These are phyloP conservation scores for Ophiostoma fasciatum DNA, from an alignment of 2,329 filamentous ascomycete species.

Conservation along the genomic window DNA sequence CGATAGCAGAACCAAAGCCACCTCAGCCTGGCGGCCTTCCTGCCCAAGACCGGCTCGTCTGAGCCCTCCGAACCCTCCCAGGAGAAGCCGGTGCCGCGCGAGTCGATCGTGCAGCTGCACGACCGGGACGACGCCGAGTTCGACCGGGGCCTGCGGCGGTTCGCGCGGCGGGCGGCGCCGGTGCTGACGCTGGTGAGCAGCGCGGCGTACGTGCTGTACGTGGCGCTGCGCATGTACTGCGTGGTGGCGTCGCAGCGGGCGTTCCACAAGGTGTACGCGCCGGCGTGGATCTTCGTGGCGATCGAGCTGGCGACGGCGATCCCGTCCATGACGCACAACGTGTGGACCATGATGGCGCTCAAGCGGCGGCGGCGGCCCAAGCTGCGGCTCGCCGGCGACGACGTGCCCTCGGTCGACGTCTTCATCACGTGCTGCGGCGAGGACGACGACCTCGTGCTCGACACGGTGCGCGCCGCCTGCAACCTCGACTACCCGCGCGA, in stretches of 20 bases:
- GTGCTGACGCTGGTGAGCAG: conserved; percentile 26
- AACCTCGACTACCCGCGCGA: conserved; percentile 38
- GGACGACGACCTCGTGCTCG: conserved; percentile 38
- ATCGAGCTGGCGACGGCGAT: conserved; percentile 38
- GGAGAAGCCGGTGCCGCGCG: conserved; percentile 19
- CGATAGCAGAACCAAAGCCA: conserved; percentile 26
- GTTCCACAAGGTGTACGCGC: conserved; percentile 24
- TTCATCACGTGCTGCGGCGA: conserved; percentile 44
- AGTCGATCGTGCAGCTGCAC: conserved; percentile 24
- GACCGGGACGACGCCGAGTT: conserved; percentile 29
- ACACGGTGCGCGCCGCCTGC: conserved; percentile 39
- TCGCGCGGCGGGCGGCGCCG: conserved; percentile 22
- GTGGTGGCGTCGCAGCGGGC: conserved; percentile 33
- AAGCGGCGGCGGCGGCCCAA: conserved; percentile 37
- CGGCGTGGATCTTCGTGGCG: conserved; percentile 30
- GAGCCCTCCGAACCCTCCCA: background rate
- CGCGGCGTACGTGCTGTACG: conserved; percentile 26
- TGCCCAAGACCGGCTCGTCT: conserved; percentile 15
- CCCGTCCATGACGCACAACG: conserved; percentile 40
- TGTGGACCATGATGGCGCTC: conserved; percentile 41
- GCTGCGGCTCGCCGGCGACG: conserved; percentile 32
- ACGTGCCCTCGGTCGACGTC: conserved; percentile 39
- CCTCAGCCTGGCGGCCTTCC: conserved; percentile 25
- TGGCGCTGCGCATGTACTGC: conserved; percentile 36
- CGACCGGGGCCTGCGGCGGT: conserved; percentile 25